Evolutionary conservation across 257 asterid genomes (phyloP), one percentile per base, ranked within the genome.

Genomic region (Paraleonurus japonicus): DNA sequence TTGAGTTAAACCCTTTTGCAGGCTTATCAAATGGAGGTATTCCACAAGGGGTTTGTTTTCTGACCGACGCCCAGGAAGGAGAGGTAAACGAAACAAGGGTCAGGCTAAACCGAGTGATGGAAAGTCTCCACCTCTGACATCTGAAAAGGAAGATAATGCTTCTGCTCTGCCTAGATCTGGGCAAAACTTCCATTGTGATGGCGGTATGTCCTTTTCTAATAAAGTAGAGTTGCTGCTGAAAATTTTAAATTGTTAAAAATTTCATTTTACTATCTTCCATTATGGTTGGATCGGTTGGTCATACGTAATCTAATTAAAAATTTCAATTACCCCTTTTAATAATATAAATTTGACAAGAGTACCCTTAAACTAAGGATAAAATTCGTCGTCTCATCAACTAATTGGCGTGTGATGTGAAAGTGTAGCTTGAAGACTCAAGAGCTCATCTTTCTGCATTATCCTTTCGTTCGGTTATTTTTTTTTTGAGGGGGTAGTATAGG

Each of bases 21-120:
- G 88, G 82, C 61, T 74, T 79, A 30, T 26, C 83, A 27, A 80
- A 85, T 83, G 92, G 84, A 65, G 82, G 76, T 74, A 76, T 69
- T 69, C 68, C 75, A 26, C 90, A 83, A 65, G 78, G 48, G 78
- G 73, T 59, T 79, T 80, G 50, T 76, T 78, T 67, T 72, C 89
- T 67, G 93, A 84, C 30, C 87, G 82, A 39, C 88, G 85, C 61
- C 16, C 90, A 68, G 92, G 96, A 69, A 87, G 92, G 85, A 87
- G 89, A 81, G 83, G 87, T 62, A 90, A 88, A 77, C 85, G 87
- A 70, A 82, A 81, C 16, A 90, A 81, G 74, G 87, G 85, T 77
- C 79, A 75, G 19, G 69, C 84, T 41, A 85, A 76, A 76, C 54
- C 57, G 37, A 65, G 32, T 62, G 88, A 88, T 61, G 95, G 81